phyloP scores from a whole-genome alignment of 2,329 filamentous ascomycete genomes.

The Hypoxylon sp. region DNA sequence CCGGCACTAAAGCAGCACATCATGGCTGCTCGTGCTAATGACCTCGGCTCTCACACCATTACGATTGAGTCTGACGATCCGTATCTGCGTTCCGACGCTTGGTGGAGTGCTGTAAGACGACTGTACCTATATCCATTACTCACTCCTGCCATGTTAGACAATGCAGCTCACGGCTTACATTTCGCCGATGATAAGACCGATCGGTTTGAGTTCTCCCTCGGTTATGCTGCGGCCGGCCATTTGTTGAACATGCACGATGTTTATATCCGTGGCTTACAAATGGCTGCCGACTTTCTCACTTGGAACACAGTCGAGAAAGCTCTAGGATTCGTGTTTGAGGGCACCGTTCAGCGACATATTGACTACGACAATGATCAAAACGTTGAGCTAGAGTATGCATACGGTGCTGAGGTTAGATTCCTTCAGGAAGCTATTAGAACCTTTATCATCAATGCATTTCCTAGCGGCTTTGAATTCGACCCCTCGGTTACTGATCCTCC shows the following conservation, averaged over 20 bases:
- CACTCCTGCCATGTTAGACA: slow-evolving; percentile 53
- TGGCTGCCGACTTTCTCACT: slow-evolving; percentile 70
- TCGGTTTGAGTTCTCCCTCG: slow-evolving; percentile 70
- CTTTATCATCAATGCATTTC: slow-evolving; percentile 74
- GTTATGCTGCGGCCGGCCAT: slow-evolving; percentile 75
- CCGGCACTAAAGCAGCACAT: slow-evolving; percentile 57
- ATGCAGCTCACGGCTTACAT: slow-evolving; percentile 53
- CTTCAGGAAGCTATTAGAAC: slow-evolving; percentile 70
- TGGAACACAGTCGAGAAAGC: slow-evolving; percentile 75
- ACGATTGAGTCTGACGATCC: slow-evolving; percentile 66
- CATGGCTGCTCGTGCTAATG: slow-evolving; percentile 53
- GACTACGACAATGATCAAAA: slow-evolving; percentile 47
- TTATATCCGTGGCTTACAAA: slow-evolving; percentile 70
- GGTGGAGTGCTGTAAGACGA: slow-evolving; percentile 70
- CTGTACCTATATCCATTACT: slow-evolving; percentile 71
- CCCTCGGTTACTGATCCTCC: slow-evolving; percentile 57
- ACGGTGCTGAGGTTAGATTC: slow-evolving; percentile 68
- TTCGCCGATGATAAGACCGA: slow-evolving; percentile 60
- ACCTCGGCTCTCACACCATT: slow-evolving; percentile 58
- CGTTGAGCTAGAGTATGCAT: slow-evolving; percentile 59
- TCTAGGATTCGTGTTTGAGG: slow-evolving; percentile 70
- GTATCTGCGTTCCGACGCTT: slow-evolving; percentile 69
- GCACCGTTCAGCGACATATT: slow-evolving; percentile 54
- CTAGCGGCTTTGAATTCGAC: slow-evolving; percentile 72
- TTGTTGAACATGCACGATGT: slow-evolving; percentile 70